Percentiles rank a stretch among this genome's conserved stretches.
phyloP scores from a whole-genome alignment of 2,329 filamentous ascomycete genomes.

The Coleophoma eucalyptorum region DNA sequence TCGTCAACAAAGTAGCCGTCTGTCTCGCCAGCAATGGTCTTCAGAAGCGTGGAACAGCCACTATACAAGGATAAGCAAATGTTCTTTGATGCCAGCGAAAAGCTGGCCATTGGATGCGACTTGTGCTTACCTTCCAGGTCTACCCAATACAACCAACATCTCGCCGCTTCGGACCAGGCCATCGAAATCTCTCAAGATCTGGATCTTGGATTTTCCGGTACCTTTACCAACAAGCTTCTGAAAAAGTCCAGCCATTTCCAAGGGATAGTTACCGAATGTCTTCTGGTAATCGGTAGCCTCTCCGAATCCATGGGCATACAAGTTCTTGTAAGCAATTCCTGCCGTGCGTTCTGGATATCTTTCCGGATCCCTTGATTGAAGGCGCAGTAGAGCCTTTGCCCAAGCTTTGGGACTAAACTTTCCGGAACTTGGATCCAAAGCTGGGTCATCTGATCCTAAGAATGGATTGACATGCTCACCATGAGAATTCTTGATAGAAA shows the following conservation, averaged over 20 bases:
- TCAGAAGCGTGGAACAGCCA: conserved; percentile 62
- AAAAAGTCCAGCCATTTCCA: conserved; percentile 41
- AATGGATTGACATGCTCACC: conserved; percentile 45
- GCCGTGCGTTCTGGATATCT: conserved; percentile 54
- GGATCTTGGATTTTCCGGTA: conserved; percentile 41
- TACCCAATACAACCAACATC: conserved; percentile 65
- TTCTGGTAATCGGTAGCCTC: conserved; percentile 67
- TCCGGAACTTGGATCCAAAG: conserved; percentile 47
- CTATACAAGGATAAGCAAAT: conserved; percentile 27
- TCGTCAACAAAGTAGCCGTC: conserved; percentile 51
- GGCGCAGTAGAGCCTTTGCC: conserved; percentile 53
- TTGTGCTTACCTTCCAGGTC: conserved; percentile 48
- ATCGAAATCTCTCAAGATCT: conserved; percentile 62
- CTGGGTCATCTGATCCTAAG: conserved; percentile 40
- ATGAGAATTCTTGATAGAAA: conserved; percentile 15
- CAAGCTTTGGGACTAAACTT: conserved; percentile 54
- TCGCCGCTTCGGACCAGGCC: conserved; percentile 62
- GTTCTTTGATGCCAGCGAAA: neutral
- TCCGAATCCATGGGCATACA: conserved; percentile 67
- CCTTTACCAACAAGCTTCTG: conserved; percentile 47
- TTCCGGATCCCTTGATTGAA: conserved; percentile 42
- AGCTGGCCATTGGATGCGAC: neutral
- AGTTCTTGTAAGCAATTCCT: conserved; percentile 63
- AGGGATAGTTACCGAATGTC: conserved; percentile 59
- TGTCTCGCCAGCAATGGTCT: conserved; percentile 50